These are phyloP conservation scores for Yamagishiella unicocca DNA, from an alignment of 139 green algal species.

Conservation along the genomic window DNA sequence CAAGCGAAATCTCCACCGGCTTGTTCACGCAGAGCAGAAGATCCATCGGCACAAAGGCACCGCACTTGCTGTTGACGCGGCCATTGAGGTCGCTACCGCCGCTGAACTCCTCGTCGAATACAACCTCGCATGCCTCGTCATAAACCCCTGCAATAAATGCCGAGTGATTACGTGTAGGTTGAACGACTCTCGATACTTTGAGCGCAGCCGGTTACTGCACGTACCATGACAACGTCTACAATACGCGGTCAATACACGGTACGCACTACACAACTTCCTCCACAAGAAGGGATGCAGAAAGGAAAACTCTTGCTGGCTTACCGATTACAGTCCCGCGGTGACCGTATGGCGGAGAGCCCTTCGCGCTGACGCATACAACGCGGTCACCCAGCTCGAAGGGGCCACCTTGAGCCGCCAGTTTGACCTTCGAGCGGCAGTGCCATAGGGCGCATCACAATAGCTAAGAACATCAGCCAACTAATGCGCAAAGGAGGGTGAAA, in stretches of 20 bases:
- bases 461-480: too few relatives aligned
- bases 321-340: conserved; percentile 70
- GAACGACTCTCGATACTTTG: too few relatives aligned
- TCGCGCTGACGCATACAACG: conserved; percentile 69
- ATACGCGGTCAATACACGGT: too few relatives aligned
- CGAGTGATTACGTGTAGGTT: too few relatives aligned
- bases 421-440: too few relatives aligned
- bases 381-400: conserved; percentile 89
- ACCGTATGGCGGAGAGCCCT: conserved; percentile 82
- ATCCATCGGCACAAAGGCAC: conserved; percentile 56
- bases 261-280: too few relatives aligned
- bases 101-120: conserved; percentile 74
- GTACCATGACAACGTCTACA: background rate
- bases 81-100: conserved; percentile 60
- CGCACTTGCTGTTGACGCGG: conserved; percentile 50
- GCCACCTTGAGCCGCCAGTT: conserved; percentile 73
- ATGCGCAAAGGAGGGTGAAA: too few relatives aligned
- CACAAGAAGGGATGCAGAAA: too few relatives aligned
- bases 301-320: conserved; percentile 30
- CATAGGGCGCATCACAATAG: too few relatives aligned
- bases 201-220: too few relatives aligned
- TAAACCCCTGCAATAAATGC: conserved; percentile 66
- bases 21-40: conserved; percentile 63
- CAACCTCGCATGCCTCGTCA: conserved; percentile 82
- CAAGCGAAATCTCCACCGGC: conserved; percentile 10